These are phyloP conservation scores for Apostasia ramifera DNA, from an alignment of 106 monocot species.

Conservation along the genomic window DNA sequence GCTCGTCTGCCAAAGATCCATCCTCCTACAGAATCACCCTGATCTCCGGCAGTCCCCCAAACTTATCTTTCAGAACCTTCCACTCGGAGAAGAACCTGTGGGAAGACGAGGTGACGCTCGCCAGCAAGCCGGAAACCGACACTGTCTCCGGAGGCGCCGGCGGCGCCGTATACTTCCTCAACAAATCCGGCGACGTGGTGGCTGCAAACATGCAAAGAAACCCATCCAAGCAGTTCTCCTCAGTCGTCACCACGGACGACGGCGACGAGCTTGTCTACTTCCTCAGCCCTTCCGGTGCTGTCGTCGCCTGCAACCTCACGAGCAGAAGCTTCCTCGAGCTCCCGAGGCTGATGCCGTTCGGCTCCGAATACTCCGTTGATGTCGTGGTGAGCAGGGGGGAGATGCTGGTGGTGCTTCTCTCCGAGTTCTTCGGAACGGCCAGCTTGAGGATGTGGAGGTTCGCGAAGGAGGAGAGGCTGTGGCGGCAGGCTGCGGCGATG, in stretches of 20 bases:
- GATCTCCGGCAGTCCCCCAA: conserved; percentile 39
- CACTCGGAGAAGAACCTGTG: conserved; percentile 40
- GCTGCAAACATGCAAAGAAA: conserved; percentile 74
- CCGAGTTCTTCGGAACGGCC: conserved; percentile 68
- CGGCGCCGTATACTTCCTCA: conserved; percentile 61
- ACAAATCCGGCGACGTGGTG: conserved; percentile 81
- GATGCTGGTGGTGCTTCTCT: conserved; percentile 46
- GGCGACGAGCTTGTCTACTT: conserved; percentile 34
- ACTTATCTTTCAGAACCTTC: conserved; percentile 36
- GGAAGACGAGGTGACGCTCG: conserved; percentile 34
- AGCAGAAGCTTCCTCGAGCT: conserved; percentile 11
- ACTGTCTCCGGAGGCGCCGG: conserved; percentile 11
- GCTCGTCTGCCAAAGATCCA: conserved; percentile 13
- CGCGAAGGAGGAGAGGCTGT: conserved; percentile 18
- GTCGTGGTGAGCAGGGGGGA: conserved; percentile 37
- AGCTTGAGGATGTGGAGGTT: conserved; percentile 73
- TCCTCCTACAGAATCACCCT: conserved; percentile 41
- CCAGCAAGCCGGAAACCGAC: conserved; percentile 11
- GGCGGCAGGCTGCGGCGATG: conserved; percentile 75
- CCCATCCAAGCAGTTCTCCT: conserved; percentile 72
- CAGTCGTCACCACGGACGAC: conserved; percentile 41
- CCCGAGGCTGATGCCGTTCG: conserved; percentile 47
- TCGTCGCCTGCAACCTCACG: conserved; percentile 24
- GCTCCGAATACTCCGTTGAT: conserved; percentile 29
- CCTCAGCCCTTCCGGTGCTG: conserved; percentile 21